Evolutionary conservation across 495 filamentous ascomycete species (phyloP).

Genomic region (Aspergillus biplanus): DNA sequence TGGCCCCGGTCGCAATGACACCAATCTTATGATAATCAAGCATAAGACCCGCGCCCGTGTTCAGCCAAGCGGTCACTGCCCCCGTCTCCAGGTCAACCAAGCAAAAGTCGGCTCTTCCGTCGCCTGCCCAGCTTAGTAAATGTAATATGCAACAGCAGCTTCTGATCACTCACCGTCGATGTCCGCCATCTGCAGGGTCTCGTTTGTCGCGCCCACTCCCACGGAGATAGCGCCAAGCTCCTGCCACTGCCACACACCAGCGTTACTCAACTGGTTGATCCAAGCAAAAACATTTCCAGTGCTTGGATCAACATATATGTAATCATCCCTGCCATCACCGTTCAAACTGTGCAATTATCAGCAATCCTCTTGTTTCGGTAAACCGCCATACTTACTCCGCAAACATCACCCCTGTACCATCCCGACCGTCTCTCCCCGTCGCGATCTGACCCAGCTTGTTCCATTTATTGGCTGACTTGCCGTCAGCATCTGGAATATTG

Average conservation of each 20-base stretch:
- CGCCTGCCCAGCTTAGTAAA: background rate
- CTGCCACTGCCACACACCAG: background rate
- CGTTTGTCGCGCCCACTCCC: background rate
- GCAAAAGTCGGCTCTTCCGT: conserved; percentile 3
- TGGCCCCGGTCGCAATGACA: background rate
- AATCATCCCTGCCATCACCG: conserved; percentile 11
- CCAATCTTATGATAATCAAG: conserved; percentile 5
- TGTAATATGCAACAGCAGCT: no score
- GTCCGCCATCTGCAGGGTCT: background rate
- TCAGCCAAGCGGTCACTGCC: conserved; percentile 7
- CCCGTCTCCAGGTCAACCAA: conserved; percentile 1
- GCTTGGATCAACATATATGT: background rate
- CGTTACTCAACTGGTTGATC: background rate
- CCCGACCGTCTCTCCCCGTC: background rate
- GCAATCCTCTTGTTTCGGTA: background rate
- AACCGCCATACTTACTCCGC: conserved; percentile 1
- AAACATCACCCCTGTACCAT: conserved; percentile 6
- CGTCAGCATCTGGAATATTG: background rate
- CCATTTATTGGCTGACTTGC: background rate
- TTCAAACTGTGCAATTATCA: conserved; percentile 1
- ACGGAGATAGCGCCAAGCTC: background rate
- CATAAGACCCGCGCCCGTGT: conserved; percentile 4
- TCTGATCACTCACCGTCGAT: conserved; percentile 1
- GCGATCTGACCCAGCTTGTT: background rate
- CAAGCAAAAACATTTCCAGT: background rate